Conservation (phyloP, 805 yeast species). For the Suhomyces xylopsoci region DNA sequence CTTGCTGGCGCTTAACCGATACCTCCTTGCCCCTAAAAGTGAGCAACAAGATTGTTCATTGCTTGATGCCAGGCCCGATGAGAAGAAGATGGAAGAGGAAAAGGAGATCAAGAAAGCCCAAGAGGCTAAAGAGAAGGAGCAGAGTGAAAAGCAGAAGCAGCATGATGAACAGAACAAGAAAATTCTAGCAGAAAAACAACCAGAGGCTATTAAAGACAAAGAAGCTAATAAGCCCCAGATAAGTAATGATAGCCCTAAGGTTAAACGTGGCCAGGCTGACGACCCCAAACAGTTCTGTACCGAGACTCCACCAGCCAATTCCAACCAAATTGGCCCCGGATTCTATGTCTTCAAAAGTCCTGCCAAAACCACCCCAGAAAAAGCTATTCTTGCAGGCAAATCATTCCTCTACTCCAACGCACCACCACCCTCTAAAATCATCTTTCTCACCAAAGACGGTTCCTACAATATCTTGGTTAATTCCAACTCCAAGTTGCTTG, state of each 20-base stretch:
- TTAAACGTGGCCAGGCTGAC: constrained; percentile 2
- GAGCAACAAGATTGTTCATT: constrained; percentile 3
- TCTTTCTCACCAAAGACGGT: constrained; percentile 32
- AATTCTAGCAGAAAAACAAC: constrained; percentile 2
- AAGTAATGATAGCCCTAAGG: not conserved
- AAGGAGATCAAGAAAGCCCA: constrained; percentile 9
- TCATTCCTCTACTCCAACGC: constrained; percentile 22
- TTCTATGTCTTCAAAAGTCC: constrained; percentile 14
- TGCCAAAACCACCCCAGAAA: constrained; percentile 14
- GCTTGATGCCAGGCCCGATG: constrained; percentile 5
- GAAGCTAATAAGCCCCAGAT: no score
- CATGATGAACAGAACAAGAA: constrained; percentile 8
- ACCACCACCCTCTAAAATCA: constrained; percentile 27
- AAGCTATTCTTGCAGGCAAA: constrained; percentile 19
- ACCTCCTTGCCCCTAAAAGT: constrained; percentile 4
- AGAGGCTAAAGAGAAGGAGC: constrained; percentile 8
- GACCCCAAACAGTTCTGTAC: constrained; percentile 16
- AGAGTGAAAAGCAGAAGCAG: constrained; percentile 9
- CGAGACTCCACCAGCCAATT: not conserved
- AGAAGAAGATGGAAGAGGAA: constrained; percentile 5
- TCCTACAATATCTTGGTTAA: constrained; percentile 23
- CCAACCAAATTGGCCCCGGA: constrained; percentile 20
- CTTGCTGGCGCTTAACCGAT: constrained; percentile 35
- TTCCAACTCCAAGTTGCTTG: constrained; percentile 14
- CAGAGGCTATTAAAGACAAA: no score